Evolutionary conservation across 345 rosid genomes (phyloP).

Genomic region (Reutealis trisperma): DNA sequence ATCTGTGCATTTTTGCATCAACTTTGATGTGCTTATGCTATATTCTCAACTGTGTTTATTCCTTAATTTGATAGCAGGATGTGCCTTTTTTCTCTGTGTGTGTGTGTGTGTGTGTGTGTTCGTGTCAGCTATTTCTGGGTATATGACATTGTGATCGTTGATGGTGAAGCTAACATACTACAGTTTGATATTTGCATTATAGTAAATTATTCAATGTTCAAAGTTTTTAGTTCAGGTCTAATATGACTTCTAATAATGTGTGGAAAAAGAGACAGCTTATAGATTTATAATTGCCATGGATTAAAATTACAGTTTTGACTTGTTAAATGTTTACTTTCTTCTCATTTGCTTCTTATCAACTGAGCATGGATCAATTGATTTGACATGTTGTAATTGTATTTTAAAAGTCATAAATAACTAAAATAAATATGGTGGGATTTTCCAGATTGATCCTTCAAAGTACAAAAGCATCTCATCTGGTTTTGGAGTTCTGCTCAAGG

Average conservation of each 20-base stretch:
- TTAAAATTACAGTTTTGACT: neutral
- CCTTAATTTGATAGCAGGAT: neutral
- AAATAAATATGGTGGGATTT: slow-evolving; percentile 13
- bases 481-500: slow-evolving; percentile 80
- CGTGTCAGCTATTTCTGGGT: neutral
- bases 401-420: slow-evolving; percentile 4
- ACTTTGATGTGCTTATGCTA: neutral
- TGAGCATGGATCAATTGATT: neutral
- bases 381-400: neutral
- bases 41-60: too few relatives aligned
- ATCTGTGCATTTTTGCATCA: neutral
- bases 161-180: neutral
- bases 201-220: too few relatives aligned
- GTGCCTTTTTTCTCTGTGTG: too few relatives aligned
- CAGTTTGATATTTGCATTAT: neutral
- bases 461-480: slow-evolving; percentile 96
- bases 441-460: slow-evolving; percentile 88
- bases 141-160: neutral
- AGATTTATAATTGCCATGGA: neutral
- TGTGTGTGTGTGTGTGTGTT: too few relatives aligned
- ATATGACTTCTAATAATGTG: too few relatives aligned
- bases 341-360: neutral
- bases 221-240: neutral
- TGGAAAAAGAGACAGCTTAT: neutral
- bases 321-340: neutral